Percentiles rank a stretch among this genome's conserved stretches.
Conservation (phyloP, 305 asterid genomes). For the Rubia tinctorum region DNA sequence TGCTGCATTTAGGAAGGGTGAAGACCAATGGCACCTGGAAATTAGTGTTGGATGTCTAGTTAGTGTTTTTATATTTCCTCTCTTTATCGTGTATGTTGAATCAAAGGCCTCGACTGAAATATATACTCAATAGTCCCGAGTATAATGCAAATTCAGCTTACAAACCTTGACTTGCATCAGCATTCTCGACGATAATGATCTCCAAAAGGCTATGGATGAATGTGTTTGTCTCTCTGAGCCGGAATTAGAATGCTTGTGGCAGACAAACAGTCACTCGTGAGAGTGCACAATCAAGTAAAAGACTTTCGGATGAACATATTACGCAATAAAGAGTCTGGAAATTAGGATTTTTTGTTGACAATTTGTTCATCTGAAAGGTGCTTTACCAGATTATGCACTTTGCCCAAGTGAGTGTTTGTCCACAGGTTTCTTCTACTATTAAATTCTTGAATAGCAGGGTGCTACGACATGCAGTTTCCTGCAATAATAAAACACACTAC, state of each 20-base stretch:
- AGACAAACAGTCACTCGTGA: too few species aligned
- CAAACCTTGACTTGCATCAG: slow-evolving; percentile 53
- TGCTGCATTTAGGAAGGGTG: slow-evolving; percentile 70
- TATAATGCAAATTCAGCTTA: slow-evolving; percentile 49
- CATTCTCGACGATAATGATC: slow-evolving; percentile 72
- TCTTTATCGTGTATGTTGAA: slow-evolving; percentile 68
- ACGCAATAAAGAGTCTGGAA: not conserved
- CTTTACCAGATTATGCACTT: not conserved
- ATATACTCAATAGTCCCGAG: slow-evolving; percentile 74
- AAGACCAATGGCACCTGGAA: slow-evolving; percentile 77
- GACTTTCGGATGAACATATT: not conserved
- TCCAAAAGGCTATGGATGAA: slow-evolving; percentile 86
- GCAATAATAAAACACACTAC: too few species aligned
- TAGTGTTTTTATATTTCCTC: slow-evolving; percentile 75
- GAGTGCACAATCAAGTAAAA: too few species aligned
- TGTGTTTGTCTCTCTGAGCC: slow-evolving; percentile 72
- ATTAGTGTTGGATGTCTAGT: slow-evolving; percentile 85
- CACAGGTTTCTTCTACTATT: not conserved
- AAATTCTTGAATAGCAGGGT: not conserved
- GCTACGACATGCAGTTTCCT: too few species aligned
- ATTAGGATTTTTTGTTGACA: not conserved
- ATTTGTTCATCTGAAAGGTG: not conserved
- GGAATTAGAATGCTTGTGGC: slow-evolving; percentile 39
- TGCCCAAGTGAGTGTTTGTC: not conserved
- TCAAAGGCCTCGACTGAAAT: slow-evolving; percentile 79